Base-by-base conservation (phyloP, 331 rosid genomes). In the Saraca asoca region DNA sequence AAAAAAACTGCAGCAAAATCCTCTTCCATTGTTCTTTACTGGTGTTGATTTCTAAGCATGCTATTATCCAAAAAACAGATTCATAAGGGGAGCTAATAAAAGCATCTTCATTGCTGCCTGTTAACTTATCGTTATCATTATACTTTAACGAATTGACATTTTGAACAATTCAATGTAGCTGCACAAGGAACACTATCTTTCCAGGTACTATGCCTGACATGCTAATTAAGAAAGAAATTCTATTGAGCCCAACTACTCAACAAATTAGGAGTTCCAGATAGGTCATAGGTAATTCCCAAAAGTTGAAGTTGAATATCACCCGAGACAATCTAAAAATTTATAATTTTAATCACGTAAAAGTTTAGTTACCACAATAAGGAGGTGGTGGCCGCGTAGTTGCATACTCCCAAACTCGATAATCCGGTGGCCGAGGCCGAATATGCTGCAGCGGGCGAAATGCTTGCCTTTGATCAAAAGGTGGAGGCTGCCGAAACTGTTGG, bases 341-440 rank as follows among this genome's bases (percentile, higher is more conserved):
- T n/a, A 11, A 45, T 31, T 2, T 24, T 9, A 42, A 35, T 5
- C 55, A 54, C 43, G 44, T 5, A 31, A 58, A 2, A 45, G 65
- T 45, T 41, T 66, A 66, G 68, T 69, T 79, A 93, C 98, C 91
- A 45, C 69, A 68, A 71, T 69, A 29, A 73, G 75, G 66, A 7
- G 85, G 85, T 39, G 81, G 90, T 0, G 78, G 70, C n/a, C n/a
- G n/a, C 20, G 72, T 46, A 37, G 78, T 62, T 3, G 90, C 85
- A 71, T 51, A 58, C 71, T 93, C 98, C 98, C 98, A 93, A 11
- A 49, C 76, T 64, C 97, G 83, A 77, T 63, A 73, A 71, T 93
- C 95, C 37, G 54, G 44, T 8, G 91, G 83, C 78, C 78, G 73
- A 1, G 79, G 66, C 29, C 84, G 82, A 33, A 46, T 10, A 15